These are phyloP conservation scores for Phytophthora pisi DNA, from an alignment of 352 stramenopile species.

Conservation along the genomic window DNA sequence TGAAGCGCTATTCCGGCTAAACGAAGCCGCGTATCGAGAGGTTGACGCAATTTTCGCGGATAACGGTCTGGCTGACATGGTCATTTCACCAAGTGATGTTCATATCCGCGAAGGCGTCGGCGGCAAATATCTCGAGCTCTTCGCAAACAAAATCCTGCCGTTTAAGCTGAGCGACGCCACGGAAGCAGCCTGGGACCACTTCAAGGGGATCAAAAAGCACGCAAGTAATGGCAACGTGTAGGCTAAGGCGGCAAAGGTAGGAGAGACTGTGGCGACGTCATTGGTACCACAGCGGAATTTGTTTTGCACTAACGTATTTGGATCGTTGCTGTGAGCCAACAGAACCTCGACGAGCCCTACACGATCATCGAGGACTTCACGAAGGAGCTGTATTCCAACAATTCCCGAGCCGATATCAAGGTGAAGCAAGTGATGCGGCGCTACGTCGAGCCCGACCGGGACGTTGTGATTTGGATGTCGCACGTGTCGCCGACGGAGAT, in stretches of 20 bases:
- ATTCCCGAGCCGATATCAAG: constrained; percentile 49
- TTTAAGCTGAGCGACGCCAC: constrained; percentile 24
- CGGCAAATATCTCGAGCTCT: constrained; percentile 35
- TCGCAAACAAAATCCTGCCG: constrained; percentile 31
- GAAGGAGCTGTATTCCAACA: constrained; percentile 58
- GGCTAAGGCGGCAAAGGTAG: constrained; percentile 35
- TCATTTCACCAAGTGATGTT: constrained; percentile 21
- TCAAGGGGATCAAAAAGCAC: constrained; percentile 39
- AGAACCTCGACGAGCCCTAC: constrained; percentile 45
- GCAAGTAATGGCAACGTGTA: constrained; percentile 33
- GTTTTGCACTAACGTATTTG: constrained; percentile 1
- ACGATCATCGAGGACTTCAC: constrained; percentile 65
- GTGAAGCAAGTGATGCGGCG: constrained; percentile 61
- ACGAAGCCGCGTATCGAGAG: constrained; percentile 24
- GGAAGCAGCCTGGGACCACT: constrained; percentile 33
- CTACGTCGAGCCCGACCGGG: constrained; percentile 58
- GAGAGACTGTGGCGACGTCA: neutral
- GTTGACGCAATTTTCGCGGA: constrained; percentile 32
- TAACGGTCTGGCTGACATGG: constrained; percentile 30
- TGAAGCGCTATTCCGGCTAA: constrained; percentile 19
- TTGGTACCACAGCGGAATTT: neutral
- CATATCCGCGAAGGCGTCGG: constrained; percentile 27
- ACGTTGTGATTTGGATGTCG: constrained; percentile 64
- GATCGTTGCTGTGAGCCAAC: neutral
- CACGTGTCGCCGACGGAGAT: constrained; percentile 63